A percentile compares a stretch with the other conserved stretches of the same genome.
phyloP scores from a whole-genome alignment of 768 basidiomycete species.

The Amanita subjunquillea region DNA sequence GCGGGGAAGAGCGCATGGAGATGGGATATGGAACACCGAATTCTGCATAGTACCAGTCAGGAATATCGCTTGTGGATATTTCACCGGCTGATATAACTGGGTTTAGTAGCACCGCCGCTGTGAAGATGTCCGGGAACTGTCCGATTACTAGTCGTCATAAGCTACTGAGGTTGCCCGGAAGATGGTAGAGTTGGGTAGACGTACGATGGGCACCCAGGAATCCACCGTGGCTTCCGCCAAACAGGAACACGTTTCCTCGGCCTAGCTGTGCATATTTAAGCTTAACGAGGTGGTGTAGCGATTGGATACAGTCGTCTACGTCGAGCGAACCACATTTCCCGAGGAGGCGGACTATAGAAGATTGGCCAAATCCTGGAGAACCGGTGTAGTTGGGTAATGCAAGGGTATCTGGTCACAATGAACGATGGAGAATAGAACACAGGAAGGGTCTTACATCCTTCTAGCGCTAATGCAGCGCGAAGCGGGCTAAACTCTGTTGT shows the following conservation, averaged over 20 bases:
- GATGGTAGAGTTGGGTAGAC: no score
- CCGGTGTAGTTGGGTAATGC: conserved; percentile 25
- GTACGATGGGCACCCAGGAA: conserved; percentile 18
- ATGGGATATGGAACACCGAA: conserved; percentile 31
- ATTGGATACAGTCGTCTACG: conserved; percentile 52
- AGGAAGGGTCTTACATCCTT: conserved; percentile 42
- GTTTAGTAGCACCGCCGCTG: conserved; percentile 54
- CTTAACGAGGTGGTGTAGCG: conserved; percentile 15
- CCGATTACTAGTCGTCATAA: conserved; percentile 39
- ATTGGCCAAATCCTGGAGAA: no score
- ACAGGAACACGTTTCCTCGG: conserved; percentile 40
- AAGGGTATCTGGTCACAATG: conserved; percentile 31
- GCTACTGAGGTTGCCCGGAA: no score
- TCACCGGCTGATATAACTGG: conserved; percentile 59
- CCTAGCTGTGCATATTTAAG: conserved; percentile 14
- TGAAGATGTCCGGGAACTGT: conserved; percentile 49
- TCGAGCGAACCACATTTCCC: conserved; percentile 57
- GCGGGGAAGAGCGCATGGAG: conserved; percentile 3
- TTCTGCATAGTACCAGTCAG: conserved; percentile 55
- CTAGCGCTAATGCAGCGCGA: conserved; percentile 36
- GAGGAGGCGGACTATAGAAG: conserved; percentile 49
- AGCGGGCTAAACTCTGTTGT: conserved; percentile 37
- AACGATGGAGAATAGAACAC: background rate
- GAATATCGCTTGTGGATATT: conserved; percentile 49
- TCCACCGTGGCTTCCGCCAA: conserved; percentile 66